Conservation (phyloP, 2,329 filamentous ascomycete genomes). For the Epichloe elymi region DNA sequence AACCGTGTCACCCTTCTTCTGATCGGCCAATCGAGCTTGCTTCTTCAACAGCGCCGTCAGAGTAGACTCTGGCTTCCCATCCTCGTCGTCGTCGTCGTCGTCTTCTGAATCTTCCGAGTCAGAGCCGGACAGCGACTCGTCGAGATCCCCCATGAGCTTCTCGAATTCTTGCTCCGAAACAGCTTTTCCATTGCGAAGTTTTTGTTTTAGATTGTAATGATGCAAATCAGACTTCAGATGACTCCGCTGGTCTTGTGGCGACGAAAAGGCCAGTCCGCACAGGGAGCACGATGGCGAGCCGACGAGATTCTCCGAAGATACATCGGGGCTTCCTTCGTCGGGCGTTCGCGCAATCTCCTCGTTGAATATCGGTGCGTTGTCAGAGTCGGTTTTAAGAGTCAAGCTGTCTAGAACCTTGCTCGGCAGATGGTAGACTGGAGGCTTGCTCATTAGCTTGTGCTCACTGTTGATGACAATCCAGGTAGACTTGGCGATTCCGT, state of each 20-base stretch:
- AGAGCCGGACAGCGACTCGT: constrained; percentile 87
- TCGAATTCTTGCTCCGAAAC: constrained; percentile 79
- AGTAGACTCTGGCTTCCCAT: constrained; percentile 49
- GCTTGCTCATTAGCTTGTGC: constrained; percentile 2
- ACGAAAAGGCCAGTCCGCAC: constrained; percentile 59
- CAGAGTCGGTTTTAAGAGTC: constrained; percentile 28
- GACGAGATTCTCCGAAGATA: constrained; percentile 26
- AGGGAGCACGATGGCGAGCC: constrained; percentile 68
- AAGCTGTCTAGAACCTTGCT: constrained; percentile 58
- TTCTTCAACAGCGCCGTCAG: constrained; percentile 68
- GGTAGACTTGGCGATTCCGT: background rate
- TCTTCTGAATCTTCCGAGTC: constrained; percentile 55
- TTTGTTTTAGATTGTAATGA: constrained; percentile 88
- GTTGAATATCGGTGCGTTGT: constrained; percentile 12
- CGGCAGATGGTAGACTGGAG: constrained; percentile 68
- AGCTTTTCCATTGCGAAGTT: constrained; percentile 56
- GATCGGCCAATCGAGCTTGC: constrained; percentile 59
- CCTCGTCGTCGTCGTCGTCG: constrained; percentile 39
- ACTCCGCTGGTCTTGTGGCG: constrained; percentile 65
- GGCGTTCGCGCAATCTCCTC: constrained; percentile 13
- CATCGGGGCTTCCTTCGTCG: constrained; percentile 11
- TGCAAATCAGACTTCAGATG: constrained; percentile 88
- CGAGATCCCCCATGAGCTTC: constrained; percentile 68
- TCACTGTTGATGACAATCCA: background rate
- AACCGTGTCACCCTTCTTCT: constrained; percentile 30